Percentiles rank a stretch among this genome's conserved stretches.
phyloP scores from a whole-genome alignment of 208 protist species.

The Leishmania aethiopica region DNA sequence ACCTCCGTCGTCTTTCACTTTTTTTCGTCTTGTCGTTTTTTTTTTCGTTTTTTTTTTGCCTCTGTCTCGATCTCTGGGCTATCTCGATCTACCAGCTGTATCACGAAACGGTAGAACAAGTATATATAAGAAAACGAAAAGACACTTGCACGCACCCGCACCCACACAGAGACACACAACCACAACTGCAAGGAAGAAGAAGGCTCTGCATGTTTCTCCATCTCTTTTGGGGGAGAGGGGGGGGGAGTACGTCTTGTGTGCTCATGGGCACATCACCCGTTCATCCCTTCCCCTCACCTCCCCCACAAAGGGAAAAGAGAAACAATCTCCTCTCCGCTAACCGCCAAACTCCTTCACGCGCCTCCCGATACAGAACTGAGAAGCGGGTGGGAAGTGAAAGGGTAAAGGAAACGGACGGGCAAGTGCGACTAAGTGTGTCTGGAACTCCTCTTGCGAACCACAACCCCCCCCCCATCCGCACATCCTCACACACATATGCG shows the following conservation, averaged over 20 bases:
- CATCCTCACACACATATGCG: background rate
- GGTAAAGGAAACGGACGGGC: background rate
- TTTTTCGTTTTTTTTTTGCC: background rate
- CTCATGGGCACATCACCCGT: background rate
- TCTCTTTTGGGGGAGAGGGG: background rate
- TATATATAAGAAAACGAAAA: background rate
- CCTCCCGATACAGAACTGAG: background rate
- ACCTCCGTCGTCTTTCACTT: background rate
- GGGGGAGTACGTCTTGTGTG: background rate
- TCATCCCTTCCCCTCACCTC: background rate
- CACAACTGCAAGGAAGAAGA: background rate
- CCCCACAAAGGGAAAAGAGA: background rate
- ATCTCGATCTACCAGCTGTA: background rate
- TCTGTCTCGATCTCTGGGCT: background rate
- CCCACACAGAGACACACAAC: background rate
- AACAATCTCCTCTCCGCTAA: too few species aligned
- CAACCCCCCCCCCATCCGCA: background rate
- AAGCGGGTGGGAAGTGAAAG: background rate
- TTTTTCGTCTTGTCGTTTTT: background rate
- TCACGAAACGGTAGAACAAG: background rate
- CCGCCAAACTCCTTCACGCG: background rate
- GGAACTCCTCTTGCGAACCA: background rate
- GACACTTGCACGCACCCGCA: background rate
- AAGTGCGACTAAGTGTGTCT: background rate
- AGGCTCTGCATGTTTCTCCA: background rate